These are phyloP conservation scores for Talaromyces albobiverticillius DNA, from an alignment of 2,329 filamentous ascomycete genomes.

Conservation along the genomic window DNA sequence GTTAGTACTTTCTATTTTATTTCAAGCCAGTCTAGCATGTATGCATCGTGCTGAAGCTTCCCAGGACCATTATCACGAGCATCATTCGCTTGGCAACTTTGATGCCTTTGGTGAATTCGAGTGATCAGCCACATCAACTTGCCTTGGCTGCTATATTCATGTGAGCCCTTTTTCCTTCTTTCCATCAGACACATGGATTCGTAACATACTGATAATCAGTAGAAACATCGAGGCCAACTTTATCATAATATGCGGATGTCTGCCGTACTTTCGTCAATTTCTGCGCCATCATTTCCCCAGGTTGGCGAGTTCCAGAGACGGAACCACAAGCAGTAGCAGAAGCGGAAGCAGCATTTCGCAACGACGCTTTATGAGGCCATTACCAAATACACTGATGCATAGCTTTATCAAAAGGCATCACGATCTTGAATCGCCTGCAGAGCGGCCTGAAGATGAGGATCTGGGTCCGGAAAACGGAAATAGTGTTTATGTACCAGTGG, in stretches of 20 bases:
- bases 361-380: no score
- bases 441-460: background rate
- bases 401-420: background rate
- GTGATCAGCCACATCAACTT: conserved; percentile 19
- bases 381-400: background rate
- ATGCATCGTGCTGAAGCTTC: background rate
- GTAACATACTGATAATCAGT: background rate
- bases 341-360: background rate
- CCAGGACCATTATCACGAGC: conserved; percentile 22
- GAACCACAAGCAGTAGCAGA: background rate
- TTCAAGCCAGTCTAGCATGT: no score
- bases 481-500: no score
- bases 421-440: background rate
- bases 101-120: conserved; percentile 19
- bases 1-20: background rate
- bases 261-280: conserved; percentile 24
- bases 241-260: conserved; percentile 23
- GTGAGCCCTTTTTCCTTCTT: background rate
- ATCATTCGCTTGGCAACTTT: conserved; percentile 22
- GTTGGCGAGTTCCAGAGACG: conserved; percentile 11
- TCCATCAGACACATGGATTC: background rate
- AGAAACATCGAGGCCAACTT: conserved; percentile 26
- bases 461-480: no score
- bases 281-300: conserved; percentile 20
- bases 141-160: conserved; percentile 17